phyloP scores from a whole-genome alignment of 257 asterid species.

The Ballota nigra region DNA sequence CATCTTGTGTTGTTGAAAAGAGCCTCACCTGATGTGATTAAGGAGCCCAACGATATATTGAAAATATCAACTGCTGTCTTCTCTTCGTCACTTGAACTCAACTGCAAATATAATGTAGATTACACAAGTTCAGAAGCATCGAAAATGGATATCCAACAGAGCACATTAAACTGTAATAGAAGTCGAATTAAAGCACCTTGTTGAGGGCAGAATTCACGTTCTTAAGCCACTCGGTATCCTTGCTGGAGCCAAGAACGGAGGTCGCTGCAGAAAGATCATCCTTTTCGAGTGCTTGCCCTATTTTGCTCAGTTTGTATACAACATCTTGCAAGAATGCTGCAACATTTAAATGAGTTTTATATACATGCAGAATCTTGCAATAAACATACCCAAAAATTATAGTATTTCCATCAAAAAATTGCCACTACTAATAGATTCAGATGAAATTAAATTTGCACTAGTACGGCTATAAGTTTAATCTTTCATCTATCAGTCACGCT shows the following conservation, averaged over 20 bases:
- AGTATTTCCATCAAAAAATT: too few species aligned
- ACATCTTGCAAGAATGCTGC: slow-evolving; percentile 90
- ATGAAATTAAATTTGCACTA: too few species aligned
- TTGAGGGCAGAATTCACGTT: slow-evolving; percentile 66
- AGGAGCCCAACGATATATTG: slow-evolving; percentile 57
- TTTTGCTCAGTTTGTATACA: slow-evolving; percentile 74
- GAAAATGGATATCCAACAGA: background rate
- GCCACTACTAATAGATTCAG: background rate
- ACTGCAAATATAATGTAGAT: slow-evolving; percentile 39
- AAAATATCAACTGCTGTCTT: slow-evolving; percentile 63
- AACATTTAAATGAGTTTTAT: background rate
- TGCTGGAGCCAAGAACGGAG: slow-evolving; percentile 70
- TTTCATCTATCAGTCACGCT: background rate
- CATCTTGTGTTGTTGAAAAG: background rate
- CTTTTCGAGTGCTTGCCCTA: slow-evolving; percentile 82
- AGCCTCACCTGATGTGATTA: slow-evolving; percentile 70
- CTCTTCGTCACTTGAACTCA: slow-evolving; percentile 85
- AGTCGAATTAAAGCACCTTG: slow-evolving; percentile 48
- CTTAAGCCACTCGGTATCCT: slow-evolving; percentile 72
- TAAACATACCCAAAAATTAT: background rate
- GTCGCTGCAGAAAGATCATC: slow-evolving; percentile 67
- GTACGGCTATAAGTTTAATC: background rate
- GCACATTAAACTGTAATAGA: background rate
- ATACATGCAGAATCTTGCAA: background rate
- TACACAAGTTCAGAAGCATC: background rate